These are phyloP conservation scores for Leptosphaerulina australis DNA, from an alignment of 2,329 filamentous ascomycete genomes.

Conservation along the genomic window DNA sequence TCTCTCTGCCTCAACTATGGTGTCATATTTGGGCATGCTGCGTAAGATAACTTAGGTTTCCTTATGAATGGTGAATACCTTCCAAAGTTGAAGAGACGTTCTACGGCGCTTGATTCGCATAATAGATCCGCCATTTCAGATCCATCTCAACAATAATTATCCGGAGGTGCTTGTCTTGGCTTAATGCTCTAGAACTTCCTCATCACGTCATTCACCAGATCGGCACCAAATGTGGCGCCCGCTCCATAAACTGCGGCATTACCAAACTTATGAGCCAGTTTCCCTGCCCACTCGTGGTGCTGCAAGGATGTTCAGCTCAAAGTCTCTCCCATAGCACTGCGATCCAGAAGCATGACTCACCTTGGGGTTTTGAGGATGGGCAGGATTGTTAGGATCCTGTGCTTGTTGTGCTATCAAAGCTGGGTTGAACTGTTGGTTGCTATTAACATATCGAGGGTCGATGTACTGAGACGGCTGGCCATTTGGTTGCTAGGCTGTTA, in stretches of 20 bases:
- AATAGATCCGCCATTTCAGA: background rate
- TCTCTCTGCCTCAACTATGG: no score
- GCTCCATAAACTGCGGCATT: constrained; percentile 28
- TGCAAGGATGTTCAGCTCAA: background rate
- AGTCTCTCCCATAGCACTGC: no score
- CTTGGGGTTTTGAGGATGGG: constrained; percentile 26
- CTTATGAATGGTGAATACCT: no score
- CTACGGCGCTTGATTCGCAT: no score
- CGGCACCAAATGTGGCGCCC: constrained; percentile 28
- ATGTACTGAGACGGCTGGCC: constrained; percentile 27
- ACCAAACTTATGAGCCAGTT: constrained; percentile 27
- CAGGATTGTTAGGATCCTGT: constrained; percentile 28
- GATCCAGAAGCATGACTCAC: constrained; percentile 1
- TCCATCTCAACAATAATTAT: background rate
- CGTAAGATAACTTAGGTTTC: no score
- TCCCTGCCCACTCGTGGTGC: constrained; percentile 31
- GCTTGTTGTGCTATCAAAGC: constrained; percentile 27
- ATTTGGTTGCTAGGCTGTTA: constrained; percentile 17
- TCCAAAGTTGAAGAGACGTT: no score
- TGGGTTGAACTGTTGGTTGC: constrained; percentile 26
- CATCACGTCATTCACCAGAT: constrained; percentile 31
- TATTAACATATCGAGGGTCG: constrained; percentile 22
- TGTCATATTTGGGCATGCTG: no score
- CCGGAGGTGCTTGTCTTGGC: background rate
- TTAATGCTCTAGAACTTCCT: constrained; percentile 22